Conservation (phyloP, 306 rosid genomes). For the Lathyrus sativus region DNA sequence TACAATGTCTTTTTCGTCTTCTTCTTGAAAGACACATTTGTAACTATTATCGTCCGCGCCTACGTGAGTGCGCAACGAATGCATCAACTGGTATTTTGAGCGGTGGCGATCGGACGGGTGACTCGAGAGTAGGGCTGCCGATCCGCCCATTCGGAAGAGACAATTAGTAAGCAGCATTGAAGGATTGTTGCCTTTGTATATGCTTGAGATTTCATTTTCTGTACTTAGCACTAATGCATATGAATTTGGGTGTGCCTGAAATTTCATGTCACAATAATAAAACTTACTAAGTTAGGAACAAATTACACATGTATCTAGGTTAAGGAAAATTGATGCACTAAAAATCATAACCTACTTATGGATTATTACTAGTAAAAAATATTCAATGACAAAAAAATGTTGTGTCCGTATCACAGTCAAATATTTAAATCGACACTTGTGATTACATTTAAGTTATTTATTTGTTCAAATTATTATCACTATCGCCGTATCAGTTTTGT, state of each 20-base stretch:
- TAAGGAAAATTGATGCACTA: background rate
- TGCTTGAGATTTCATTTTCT: slow-evolving; percentile 40
- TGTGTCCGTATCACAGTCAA: no score
- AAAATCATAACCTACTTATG: background rate
- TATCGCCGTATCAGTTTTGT: no score
- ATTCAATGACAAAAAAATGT: background rate
- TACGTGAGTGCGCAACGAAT: slow-evolving; percentile 77
- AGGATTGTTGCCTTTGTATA: slow-evolving; percentile 44
- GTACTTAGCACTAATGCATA: slow-evolving; percentile 45
- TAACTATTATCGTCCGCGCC: slow-evolving; percentile 69
- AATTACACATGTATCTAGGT: background rate
- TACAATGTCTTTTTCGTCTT: slow-evolving; percentile 49
- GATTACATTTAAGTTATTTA: no score
- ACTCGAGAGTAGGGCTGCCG: slow-evolving; percentile 43
- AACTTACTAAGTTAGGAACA: background rate
- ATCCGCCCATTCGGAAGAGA: slow-evolving; percentile 47
- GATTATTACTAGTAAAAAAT: background rate
- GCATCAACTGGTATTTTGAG: slow-evolving; percentile 70
- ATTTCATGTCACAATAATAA: background rate
- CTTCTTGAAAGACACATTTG: slow-evolving; percentile 63
- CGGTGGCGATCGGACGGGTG: slow-evolving; percentile 41
- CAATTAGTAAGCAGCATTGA: slow-evolving; percentile 43
- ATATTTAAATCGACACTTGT: no score
- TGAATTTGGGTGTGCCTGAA: slow-evolving; percentile 41
- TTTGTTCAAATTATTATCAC: no score